Evolutionary conservation across 305 asterid species (phyloP), one percentile per base, ranked within the genome.

Genomic region (Fraxinus albicans): DNA sequence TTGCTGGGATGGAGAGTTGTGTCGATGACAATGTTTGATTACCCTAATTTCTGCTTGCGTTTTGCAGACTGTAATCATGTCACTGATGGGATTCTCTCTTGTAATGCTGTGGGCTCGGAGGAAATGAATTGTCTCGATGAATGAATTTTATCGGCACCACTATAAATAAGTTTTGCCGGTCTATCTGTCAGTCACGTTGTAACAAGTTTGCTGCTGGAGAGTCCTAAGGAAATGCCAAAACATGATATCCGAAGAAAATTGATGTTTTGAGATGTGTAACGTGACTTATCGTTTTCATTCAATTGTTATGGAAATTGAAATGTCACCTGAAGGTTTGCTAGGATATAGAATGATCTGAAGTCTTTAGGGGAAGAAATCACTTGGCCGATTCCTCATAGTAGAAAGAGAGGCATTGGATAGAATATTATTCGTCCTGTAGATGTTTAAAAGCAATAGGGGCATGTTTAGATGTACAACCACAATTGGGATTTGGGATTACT

Each of bases 21-120:
- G 74, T n/a, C 7, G 29, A 12, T 25, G 27, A 34, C 29, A 4
- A 12, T 44, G 67, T 76, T 67, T 76, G 79, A 29, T 87, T 63
- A 15, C 67, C 34, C 73, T 50, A 33, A 63, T 58, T 77, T 74
- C 80, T n/a, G 65, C 44, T 23, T 35, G 69, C 53, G 31, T 50
- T 73, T 78, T 91, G 88, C 97, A 95, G 99, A 94, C 95, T 7
- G 98, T 93, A 25, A 90, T 94, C 60, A 94, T 96, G 98, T 93
- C 98, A 10, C 84, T 96, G 86, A 94, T 94, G 97, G 98, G 99
- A 70, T 96, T 96, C 89, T 89, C 98, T 77, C 97, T 96, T 15
- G 99, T 96, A 38, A 89, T 93, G 98, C 44, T 93, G 40, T 96
- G 99, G 98, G 85, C 90, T 73, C 89, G 77, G 88, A 91, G 77